These are phyloP conservation scores for Podaxis sp. DNA, from an alignment of 768 basidiomycete species.

Conservation along the genomic window DNA sequence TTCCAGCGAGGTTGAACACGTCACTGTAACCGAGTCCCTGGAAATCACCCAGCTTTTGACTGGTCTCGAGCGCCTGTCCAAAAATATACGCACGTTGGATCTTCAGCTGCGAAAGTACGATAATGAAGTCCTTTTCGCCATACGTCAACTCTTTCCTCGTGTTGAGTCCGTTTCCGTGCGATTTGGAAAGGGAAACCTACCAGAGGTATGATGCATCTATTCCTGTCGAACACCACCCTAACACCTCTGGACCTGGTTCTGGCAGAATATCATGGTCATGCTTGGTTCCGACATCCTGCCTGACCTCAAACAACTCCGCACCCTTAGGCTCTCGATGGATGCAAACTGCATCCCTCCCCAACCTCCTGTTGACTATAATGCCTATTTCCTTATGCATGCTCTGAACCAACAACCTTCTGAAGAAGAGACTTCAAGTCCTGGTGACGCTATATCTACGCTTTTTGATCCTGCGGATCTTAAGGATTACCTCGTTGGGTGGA, in stretches of 20 bases:
- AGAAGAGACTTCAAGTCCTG: slow-evolving; percentile 6
- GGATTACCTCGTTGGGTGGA: slow-evolving; percentile 32
- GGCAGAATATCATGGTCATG: slow-evolving; percentile 27
- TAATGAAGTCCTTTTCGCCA: slow-evolving; percentile 29
- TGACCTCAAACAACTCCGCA: slow-evolving; percentile 22
- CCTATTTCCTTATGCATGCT: slow-evolving; percentile 10
- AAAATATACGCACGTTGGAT: slow-evolving; percentile 21
- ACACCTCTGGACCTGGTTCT: background rate
- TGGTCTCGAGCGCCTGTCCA: slow-evolving; percentile 23
- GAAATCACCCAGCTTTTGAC: slow-evolving; percentile 18
- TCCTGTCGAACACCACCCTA: background rate
- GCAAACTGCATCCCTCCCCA: slow-evolving; percentile 11
- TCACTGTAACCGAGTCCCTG: slow-evolving; percentile 22
- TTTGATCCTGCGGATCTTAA: slow-evolving; percentile 17
- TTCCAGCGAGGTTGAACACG: slow-evolving; percentile 18
- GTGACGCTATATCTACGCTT: slow-evolving; percentile 2
- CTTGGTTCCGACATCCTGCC: slow-evolving; percentile 28
- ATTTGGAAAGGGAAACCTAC: slow-evolving; percentile 22
- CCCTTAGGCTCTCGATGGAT: slow-evolving; percentile 23
- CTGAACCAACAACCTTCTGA: slow-evolving; percentile 7
- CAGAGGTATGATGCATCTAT: slow-evolving; percentile 20
- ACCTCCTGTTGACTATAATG: slow-evolving; percentile 12
- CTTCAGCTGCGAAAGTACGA: slow-evolving; percentile 27
- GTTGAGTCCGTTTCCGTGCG: slow-evolving; percentile 21
- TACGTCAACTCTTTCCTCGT: slow-evolving; percentile 23